Evolutionary conservation across 495 filamentous ascomycete genomes (phyloP).

Genomic region (Symbiotaphrina buchneri): DNA sequence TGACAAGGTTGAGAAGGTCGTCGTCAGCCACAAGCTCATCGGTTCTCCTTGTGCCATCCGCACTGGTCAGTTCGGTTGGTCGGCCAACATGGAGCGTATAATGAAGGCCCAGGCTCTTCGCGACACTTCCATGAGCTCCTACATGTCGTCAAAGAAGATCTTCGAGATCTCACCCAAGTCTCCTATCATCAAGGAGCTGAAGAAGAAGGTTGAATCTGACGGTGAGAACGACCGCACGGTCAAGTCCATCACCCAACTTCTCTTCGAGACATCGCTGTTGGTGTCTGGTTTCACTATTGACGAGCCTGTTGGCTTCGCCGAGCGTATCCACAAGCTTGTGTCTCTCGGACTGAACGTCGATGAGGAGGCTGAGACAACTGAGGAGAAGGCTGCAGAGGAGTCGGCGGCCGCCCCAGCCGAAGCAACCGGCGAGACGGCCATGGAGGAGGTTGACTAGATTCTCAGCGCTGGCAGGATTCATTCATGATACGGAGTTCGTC

Average conservation of each 20-base stretch:
- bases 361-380: constrained; percentile 58
- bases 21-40: constrained; percentile 93
- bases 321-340: constrained; percentile 98
- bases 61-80: constrained; percentile 99
- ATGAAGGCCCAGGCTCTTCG: constrained; percentile 99
- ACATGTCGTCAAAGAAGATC: constrained; percentile 99
- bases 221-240: constrained; percentile 95
- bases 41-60: constrained; percentile 95
- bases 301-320: constrained; percentile 88
- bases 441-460: constrained; percentile 6
- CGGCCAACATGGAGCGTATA: constrained; percentile 99
- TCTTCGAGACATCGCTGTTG: constrained; percentile 95
- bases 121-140: constrained; percentile 97
- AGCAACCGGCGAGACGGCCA: constrained; percentile 3
- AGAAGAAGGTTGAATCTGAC: constrained; percentile 93
- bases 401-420: constrained; percentile 5
- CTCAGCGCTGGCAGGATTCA: neutral
- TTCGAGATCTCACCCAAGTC: constrained; percentile 99
- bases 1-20: constrained; percentile 99
- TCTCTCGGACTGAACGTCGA: constrained; percentile 90
- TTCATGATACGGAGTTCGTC: too few relatives aligned
- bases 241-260: constrained; percentile 91
- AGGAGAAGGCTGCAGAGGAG: constrained; percentile 38
- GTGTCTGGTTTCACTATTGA: constrained; percentile 99
- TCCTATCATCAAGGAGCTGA: constrained; percentile 92